Base-by-base conservation (phyloP, 164 flowering plant genomes). In the Liriodendron chinense region DNA sequence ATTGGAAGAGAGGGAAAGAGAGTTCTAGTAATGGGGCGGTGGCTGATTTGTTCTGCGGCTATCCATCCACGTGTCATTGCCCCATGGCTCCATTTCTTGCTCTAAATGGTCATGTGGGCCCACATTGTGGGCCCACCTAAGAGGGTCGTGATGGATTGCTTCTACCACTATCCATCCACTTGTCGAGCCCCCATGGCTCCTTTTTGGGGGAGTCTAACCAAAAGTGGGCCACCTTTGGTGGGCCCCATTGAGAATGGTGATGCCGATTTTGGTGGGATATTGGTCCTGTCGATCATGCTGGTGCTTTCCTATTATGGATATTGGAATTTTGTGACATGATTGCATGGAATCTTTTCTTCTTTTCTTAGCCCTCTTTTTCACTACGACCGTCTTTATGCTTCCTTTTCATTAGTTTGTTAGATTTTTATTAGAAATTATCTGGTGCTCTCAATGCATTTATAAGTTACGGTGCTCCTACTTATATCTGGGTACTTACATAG, bases 61-160 rank as follows among this genome's bases (percentile, higher is more conserved):
- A 61, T 64, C 67, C 67, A 21, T 23, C 67, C 67, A 64, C 67
- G 16, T 64, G 69, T 14, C 47, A 67, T 67, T 16, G 9, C 69
- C 47, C 47, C 28, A 13, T 26, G 21, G 69, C n/a, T 67, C 43
- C 43, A 34, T 34, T 34, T 34, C 43, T 34, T 34, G 43, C 43
- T 4, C 43, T 34, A 34, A 34, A 34, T 34, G 43, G 43, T 34
- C 7, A 3, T 34, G 43, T 34, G 43, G 43, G 20, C 49, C 25
- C 28, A 26, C 7, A 1, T 2, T 7, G 25, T 67, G 69, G 69
- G 47, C 22, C 18, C 59, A 53, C 59, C 9, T 7, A 21, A 9
- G 20, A 4, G 20, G 24, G 24, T 13, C 23, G 1, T 7, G 66
- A 20, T 63, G 66, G 24, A 20, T 63, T n/a, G 22, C 10, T 63